phyloP scores from a whole-genome alignment of 768 basidiomycete genomes.

The Podaxis pistillaris region DNA sequence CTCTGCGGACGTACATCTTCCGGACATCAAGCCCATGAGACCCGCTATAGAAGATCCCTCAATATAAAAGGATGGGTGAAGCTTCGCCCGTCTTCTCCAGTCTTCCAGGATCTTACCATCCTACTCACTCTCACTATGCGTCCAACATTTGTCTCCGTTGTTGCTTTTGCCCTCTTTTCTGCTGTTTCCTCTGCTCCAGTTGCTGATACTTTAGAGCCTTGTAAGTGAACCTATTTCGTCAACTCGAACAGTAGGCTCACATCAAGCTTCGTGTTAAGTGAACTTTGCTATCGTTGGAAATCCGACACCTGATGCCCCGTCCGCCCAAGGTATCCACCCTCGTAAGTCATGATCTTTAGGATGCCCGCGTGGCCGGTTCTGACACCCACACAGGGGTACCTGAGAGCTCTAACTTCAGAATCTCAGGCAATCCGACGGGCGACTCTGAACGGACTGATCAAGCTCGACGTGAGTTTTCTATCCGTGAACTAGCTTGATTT shows the following conservation, averaged over 20 bases:
- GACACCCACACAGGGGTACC: not conserved
- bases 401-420: not conserved
- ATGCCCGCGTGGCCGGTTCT: not conserved
- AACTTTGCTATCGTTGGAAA: conserved; percentile 10
- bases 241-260: not conserved
- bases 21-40: conserved; percentile 1
- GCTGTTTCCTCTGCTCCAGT: not conserved
- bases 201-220: not conserved
- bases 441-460: not conserved
- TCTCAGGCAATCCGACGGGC: not conserved
- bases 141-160: not conserved
- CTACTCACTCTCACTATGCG: not conserved
- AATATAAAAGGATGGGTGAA: conserved; percentile 1
- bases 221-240: not conserved
- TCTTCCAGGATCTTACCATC: not conserved
- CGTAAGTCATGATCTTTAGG: not conserved
- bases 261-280: not conserved
- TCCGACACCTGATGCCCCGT: not conserved
- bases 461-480: not conserved
- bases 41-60: not conserved
- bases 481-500: not conserved
- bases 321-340: not conserved
- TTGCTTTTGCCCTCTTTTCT: not conserved
- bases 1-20: not conserved
- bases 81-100: not conserved